A percentile compares a stretch with the other conserved stretches of the same genome.
Conservation (phyloP, 805 yeast genomes). For the Metahyphopichia silvanorum region DNA sequence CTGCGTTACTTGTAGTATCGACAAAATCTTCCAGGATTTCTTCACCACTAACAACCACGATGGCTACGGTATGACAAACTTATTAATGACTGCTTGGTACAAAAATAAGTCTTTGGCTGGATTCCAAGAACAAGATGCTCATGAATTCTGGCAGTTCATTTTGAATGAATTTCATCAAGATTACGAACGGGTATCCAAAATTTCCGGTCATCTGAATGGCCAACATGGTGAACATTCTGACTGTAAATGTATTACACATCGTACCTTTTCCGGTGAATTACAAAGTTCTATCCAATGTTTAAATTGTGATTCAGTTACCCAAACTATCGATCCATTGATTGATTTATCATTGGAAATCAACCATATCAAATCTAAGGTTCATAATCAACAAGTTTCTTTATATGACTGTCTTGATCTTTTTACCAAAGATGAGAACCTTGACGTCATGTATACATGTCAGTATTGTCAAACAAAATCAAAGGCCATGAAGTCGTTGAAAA, state of each 20-base stretch:
- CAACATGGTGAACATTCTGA: conserved; percentile 2
- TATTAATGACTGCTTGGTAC: conserved; percentile 85
- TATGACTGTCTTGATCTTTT: conserved; percentile 71
- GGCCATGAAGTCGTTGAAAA: conserved; percentile 67
- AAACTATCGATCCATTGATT: conserved; percentile 82
- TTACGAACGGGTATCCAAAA: conserved; percentile 13
- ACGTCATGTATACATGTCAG: conserved; percentile 68
- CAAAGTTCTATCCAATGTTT: conserved; percentile 77
- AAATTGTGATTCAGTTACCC: conserved; percentile 60
- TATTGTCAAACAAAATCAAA: conserved; percentile 58
- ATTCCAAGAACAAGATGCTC: conserved; percentile 97
- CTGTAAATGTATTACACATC: conserved; percentile 81
- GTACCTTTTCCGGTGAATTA: conserved; percentile 77
- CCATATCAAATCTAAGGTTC: conserved; percentile 20
- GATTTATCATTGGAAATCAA: conserved; percentile 80
- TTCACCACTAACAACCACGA: conserved; percentile 59
- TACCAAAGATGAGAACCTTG: conserved; percentile 75
- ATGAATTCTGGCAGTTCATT: conserved; percentile 93
- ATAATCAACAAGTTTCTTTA: conserved; percentile 30
- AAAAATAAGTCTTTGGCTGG: conserved; percentile 86
- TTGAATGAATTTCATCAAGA: conserved; percentile 74
- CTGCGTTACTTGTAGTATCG: conserved; percentile 86
- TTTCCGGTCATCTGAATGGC: conserved; percentile 1
- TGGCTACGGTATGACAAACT: conserved; percentile 78
- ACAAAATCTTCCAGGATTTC: conserved; percentile 70